Evolutionary conservation across 2,329 filamentous ascomycete species (phyloP).

Genomic region (Colletotrichum liriopes): DNA sequence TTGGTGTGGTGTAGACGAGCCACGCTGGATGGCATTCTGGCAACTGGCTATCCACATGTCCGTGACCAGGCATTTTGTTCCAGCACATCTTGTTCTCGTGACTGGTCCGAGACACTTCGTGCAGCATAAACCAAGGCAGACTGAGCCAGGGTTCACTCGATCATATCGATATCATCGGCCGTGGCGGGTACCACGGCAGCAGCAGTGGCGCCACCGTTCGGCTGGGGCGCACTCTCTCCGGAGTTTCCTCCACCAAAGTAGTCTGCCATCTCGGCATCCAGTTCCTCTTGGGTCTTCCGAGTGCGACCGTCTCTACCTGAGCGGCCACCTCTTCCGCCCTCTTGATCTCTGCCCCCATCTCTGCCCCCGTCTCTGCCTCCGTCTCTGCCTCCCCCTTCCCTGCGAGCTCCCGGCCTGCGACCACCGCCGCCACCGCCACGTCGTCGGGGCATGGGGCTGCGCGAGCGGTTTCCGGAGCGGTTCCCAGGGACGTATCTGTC

Average conservation of each 20-base stretch:
- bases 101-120: slow-evolving; percentile 6
- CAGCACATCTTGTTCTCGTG: slow-evolving; percentile 1
- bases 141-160: slow-evolving; percentile 64
- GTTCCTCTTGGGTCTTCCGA: slow-evolving; percentile 90
- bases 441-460: slow-evolving; percentile 72
- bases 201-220: slow-evolving; percentile 53
- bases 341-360: slow-evolving; percentile 60
- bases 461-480: slow-evolving; percentile 62
- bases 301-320: slow-evolving; percentile 67
- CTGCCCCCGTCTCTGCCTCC: slow-evolving; percentile 57
- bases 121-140: slow-evolving; percentile 12
- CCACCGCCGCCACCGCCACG: slow-evolving; percentile 62
- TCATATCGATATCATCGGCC: slow-evolving; percentile 79
- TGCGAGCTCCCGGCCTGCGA: slow-evolving; percentile 65
- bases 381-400: slow-evolving; percentile 58
- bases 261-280: slow-evolving; percentile 97
- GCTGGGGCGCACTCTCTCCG: slow-evolving; percentile 56
- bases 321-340: slow-evolving; percentile 58
- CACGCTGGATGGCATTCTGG: slow-evolving; percentile 10
- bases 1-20: slow-evolving; percentile 12
- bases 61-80: slow-evolving; percentile 8
- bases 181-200: slow-evolving; percentile 52
- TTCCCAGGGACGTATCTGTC: slow-evolving; percentile 84
- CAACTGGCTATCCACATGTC: slow-evolving; percentile 17
- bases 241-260: slow-evolving; percentile 76